Evolutionary conservation across 2,329 filamentous ascomycete genomes (phyloP).

Genomic region (Penicillium glabrum): DNA sequence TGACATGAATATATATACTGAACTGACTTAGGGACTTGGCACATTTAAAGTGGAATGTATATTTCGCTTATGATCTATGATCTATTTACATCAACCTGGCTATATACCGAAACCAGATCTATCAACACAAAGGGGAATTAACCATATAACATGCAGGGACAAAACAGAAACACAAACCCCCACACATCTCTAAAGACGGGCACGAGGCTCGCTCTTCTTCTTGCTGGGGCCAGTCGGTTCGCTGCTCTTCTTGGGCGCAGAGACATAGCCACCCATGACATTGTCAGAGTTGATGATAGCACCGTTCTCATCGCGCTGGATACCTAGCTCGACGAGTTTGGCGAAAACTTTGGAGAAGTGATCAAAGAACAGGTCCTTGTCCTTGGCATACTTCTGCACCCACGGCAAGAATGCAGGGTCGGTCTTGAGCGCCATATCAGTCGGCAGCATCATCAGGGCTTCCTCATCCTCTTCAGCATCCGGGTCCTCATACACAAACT

Average conservation of each 20-base stretch:
- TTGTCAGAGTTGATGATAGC: constrained; percentile 59
- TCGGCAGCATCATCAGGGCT: constrained; percentile 67
- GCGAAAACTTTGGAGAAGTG: constrained; percentile 60
- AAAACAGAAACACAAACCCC: constrained; percentile 2
- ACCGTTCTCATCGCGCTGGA: constrained; percentile 55
- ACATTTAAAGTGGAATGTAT: neutral
- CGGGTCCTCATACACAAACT: constrained; percentile 62
- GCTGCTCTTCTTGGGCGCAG: constrained; percentile 58
- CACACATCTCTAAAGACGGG: constrained; percentile 25
- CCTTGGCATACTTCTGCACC: constrained; percentile 60
- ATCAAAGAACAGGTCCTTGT: constrained; percentile 63
- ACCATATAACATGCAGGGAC: constrained; percentile 4
- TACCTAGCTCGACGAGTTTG: constrained; percentile 62
- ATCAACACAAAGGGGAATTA: constrained; percentile 20
- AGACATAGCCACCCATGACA: constrained; percentile 55
- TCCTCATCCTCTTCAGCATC: constrained; percentile 50
- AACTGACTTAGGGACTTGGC: too few species aligned
- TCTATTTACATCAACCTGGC: constrained; percentile 19
- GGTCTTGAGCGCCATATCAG: constrained; percentile 59
- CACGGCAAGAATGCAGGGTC: constrained; percentile 56
- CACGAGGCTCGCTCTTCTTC: constrained; percentile 20
- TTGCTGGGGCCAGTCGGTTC: constrained; percentile 27
- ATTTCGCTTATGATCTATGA: constrained; percentile 18
- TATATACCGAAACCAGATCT: constrained; percentile 1
- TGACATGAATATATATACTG: too few species aligned